A percentile compares a stretch with the other conserved stretches of the same genome.
phyloP scores from a whole-genome alignment of 192 early-diverging fungal genomes.

The Phlyctochytrium arcticum region DNA sequence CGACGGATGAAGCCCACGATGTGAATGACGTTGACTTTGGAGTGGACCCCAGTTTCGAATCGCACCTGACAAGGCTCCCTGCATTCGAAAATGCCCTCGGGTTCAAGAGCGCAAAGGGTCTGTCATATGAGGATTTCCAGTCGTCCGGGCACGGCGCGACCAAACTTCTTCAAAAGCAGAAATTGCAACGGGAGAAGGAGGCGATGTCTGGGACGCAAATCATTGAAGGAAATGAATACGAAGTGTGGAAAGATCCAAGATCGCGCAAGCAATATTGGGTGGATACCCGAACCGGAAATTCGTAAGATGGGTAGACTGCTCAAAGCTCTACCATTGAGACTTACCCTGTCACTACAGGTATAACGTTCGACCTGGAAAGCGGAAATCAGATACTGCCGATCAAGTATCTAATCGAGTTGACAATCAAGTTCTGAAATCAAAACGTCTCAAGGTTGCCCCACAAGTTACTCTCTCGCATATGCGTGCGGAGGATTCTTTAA shows the following conservation, averaged over 20 bases:
- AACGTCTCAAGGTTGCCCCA: background rate
- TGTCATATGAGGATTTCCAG: background rate
- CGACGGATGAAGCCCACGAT: background rate
- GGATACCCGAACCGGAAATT: slow-evolving; percentile 36
- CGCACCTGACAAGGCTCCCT: background rate
- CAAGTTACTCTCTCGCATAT: slow-evolving; percentile 8
- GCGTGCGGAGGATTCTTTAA: slow-evolving; percentile 2
- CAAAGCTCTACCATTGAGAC: no score
- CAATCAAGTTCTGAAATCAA: background rate
- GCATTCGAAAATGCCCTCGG: background rate
- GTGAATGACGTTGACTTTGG: no score
- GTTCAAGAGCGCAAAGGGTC: background rate
- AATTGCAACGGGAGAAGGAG: background rate
- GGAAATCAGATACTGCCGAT: no score
- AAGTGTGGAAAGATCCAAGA: slow-evolving; percentile 3
- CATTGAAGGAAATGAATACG: background rate
- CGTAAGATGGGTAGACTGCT: no score
- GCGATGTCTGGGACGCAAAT: no score
- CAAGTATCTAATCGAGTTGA: background rate
- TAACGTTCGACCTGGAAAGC: no score
- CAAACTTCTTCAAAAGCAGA: background rate
- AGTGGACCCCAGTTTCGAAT: no score
- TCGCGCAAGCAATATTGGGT: slow-evolving; percentile 19
- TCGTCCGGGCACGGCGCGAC: no score
- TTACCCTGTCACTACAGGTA: no score